phyloP scores from a whole-genome alignment of 371 early-diverging fungal genomes.

The Racocetra persica region DNA sequence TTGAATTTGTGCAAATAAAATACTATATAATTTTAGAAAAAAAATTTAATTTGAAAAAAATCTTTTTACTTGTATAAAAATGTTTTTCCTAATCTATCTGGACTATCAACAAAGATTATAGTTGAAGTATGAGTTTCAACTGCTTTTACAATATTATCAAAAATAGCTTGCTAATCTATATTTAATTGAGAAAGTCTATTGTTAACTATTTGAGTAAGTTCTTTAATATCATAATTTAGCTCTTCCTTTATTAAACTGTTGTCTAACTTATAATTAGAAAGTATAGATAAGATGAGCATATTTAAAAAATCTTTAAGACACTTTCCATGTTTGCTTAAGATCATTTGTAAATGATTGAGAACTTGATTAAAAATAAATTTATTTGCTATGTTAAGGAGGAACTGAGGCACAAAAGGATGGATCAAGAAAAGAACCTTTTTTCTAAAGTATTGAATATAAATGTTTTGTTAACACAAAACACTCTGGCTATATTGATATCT shows the following conservation, averaged over 20 bases:
- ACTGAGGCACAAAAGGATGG: too few species aligned
- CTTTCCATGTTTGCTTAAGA: slow-evolving; percentile 6
- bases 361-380: too few species aligned
- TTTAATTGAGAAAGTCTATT: background rate
- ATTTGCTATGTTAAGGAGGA: too few species aligned
- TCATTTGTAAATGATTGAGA: slow-evolving; percentile 1
- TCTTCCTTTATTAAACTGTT: slow-evolving; percentile 4
- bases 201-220: background rate
- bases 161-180: background rate
- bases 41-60: background rate
- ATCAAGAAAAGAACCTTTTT: too few species aligned
- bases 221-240: slow-evolving; percentile 4
- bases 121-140: slow-evolving; percentile 2
- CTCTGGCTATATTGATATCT: too few species aligned
- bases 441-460: too few species aligned
- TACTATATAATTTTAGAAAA: background rate
- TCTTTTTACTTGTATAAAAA: slow-evolving; percentile 30
- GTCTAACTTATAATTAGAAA: background rate
- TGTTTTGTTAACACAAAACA: too few species aligned
- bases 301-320: slow-evolving; percentile 18
- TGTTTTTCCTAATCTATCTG: slow-evolving; percentile 40
- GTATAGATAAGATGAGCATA: background rate
- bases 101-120: slow-evolving; percentile 41
- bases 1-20: background rate
- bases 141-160: background rate